A percentile compares a stretch with the other conserved stretches of the same genome.
Evolutionary conservation across 1,139 yeast species (phyloP).

Genomic region (Kodamaea plutei): DNA sequence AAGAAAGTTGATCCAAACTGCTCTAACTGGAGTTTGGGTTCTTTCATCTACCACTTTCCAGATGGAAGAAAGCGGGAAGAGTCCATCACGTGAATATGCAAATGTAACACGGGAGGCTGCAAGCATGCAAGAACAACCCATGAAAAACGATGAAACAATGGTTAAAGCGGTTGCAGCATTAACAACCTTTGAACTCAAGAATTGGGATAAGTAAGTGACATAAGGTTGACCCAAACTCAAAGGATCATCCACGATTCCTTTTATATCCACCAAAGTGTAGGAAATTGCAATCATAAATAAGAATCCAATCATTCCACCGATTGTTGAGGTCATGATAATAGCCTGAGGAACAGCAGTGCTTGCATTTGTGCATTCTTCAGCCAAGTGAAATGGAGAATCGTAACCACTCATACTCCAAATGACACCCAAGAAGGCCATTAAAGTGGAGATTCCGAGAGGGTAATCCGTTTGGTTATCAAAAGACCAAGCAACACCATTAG

Average conservation of each 20-base stretch:
- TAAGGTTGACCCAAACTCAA: conserved; percentile 63
- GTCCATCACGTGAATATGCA: conserved; percentile 67
- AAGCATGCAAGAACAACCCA: conserved; percentile 70
- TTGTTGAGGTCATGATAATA: conserved; percentile 57
- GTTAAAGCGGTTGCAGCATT: conserved; percentile 58
- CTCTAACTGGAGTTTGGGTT: conserved; percentile 67
- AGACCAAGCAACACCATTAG: conserved; percentile 50
- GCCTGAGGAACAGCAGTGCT: conserved; percentile 64
- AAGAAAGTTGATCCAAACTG: conserved; percentile 61
- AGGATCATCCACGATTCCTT: conserved; percentile 47
- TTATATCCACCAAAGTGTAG: conserved; percentile 55
- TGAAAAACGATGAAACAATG: conserved; percentile 54
- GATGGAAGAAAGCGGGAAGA: conserved; percentile 56
- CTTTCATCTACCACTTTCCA: conserved; percentile 51
- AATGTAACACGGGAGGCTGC: conserved; percentile 68
- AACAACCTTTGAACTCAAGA: conserved; percentile 42
- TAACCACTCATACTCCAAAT: conserved; percentile 79
- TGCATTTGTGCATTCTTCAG: conserved; percentile 71
- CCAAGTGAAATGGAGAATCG: conserved; percentile 69
- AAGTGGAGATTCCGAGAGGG: conserved; percentile 60
- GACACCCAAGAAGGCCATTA: conserved; percentile 60
- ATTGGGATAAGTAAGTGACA: conserved; percentile 53
- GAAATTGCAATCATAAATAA: conserved; percentile 62
- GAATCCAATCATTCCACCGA: conserved; percentile 63
- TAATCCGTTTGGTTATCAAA: conserved; percentile 61